These are phyloP conservation scores for Venturia carpophila DNA, from an alignment of 2,329 filamentous ascomycete genomes.

Conservation along the genomic window DNA sequence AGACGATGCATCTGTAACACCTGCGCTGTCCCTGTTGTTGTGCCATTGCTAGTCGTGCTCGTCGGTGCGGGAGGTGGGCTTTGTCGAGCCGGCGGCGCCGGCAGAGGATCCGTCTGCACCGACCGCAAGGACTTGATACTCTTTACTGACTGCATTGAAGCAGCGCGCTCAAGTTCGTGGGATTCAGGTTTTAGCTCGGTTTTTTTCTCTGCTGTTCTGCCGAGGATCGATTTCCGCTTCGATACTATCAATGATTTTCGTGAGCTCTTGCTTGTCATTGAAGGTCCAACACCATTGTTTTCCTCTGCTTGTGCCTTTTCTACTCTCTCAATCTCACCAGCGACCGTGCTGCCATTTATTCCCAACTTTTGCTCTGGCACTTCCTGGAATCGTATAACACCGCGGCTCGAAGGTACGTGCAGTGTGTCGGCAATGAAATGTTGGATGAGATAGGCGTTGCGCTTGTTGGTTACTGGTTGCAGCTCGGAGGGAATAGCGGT, in stretches of 20 bases:
- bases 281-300: background rate
- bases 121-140: background rate
- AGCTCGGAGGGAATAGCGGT: constrained; percentile 61
- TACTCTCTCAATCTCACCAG: constrained; percentile 52
- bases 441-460: constrained; percentile 71
- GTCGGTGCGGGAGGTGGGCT: background rate
- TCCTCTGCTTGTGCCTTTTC: constrained; percentile 14
- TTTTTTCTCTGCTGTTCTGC: background rate
- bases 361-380: constrained; percentile 66
- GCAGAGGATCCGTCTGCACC: background rate
- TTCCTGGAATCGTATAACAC: constrained; percentile 64
- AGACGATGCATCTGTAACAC: constrained; percentile 2
- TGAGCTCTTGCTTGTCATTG: constrained; percentile 17
- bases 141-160: background rate
- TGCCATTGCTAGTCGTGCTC: background rate
- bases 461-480: constrained; percentile 67
- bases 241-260: constrained; percentile 10
- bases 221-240: constrained; percentile 6
- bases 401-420: constrained; percentile 56
- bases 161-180: background rate
- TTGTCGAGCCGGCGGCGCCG: constrained; percentile 1
- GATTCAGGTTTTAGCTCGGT: background rate
- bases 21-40: background rate
- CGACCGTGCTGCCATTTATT: constrained; percentile 60
- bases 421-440: constrained; percentile 65